A percentile compares a stretch with the other conserved stretches of the same genome.
phyloP scores from a whole-genome alignment of 208 protist genomes.

The Acanthamoeba lenticulata region DNA sequence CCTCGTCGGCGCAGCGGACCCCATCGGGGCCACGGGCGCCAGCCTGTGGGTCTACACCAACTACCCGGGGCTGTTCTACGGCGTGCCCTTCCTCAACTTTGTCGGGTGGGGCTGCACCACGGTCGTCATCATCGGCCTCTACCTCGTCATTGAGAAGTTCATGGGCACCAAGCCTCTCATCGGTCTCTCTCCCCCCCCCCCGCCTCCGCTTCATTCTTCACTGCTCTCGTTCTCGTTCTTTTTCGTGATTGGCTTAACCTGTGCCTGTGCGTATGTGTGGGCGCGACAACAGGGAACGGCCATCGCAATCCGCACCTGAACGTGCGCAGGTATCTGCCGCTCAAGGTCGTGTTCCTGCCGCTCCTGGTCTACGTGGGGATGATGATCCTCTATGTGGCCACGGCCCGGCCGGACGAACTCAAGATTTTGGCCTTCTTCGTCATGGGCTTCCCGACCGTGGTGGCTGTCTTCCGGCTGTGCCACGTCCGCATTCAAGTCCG shows the following conservation, averaged over 20 bases:
- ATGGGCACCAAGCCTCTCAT: background rate
- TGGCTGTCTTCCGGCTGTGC: constrained; percentile 27
- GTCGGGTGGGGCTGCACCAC: background rate
- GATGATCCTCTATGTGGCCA: constrained; percentile 33
- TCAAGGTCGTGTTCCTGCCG: background rate
- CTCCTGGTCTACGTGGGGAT: constrained; percentile 44
- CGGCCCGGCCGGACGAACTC: background rate
- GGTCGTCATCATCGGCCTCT: background rate
- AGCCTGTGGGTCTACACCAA: constrained; percentile 49
- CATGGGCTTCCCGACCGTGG: constrained; percentile 16
- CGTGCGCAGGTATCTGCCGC: background rate
- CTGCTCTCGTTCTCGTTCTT: background rate
- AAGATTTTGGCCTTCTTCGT: constrained; percentile 46
- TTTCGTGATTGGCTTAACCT: background rate
- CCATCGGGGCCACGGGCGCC: background rate
- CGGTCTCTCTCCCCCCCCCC: background rate
- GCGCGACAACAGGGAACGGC: background rate
- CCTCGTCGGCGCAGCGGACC: background rate
- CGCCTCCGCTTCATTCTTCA: background rate
- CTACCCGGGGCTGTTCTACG: constrained; percentile 32
- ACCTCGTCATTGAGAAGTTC: constrained; percentile 34
- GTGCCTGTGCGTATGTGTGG: no score
- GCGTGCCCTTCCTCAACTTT: constrained; percentile 48
- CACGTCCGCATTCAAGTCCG: background rate
- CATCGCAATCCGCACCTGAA: constrained; percentile 8